phyloP scores from a whole-genome alignment of 805 yeast genomes.

The Lipomyces sp. region DNA sequence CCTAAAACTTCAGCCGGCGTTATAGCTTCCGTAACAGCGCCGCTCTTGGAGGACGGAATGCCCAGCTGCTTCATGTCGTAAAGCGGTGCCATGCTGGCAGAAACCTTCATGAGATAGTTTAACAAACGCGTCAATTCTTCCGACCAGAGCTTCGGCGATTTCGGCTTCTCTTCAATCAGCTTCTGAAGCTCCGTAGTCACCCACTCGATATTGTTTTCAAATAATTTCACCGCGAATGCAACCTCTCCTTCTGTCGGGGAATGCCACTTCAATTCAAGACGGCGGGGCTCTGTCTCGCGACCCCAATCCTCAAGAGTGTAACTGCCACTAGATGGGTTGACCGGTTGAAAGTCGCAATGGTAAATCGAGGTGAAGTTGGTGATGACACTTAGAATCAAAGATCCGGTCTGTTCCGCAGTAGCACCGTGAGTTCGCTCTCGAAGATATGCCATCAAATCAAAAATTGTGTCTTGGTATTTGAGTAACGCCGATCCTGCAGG shows the following conservation, averaged over 20 bases:
- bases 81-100: slow-evolving; percentile 68
- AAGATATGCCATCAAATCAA: slow-evolving; percentile 46
- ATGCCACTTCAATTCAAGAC: slow-evolving; percentile 67
- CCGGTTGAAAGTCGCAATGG: slow-evolving; percentile 29
- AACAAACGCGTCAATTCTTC: slow-evolving; percentile 58
- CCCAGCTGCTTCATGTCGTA: slow-evolving; percentile 58
- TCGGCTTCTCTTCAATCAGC: slow-evolving; percentile 40
- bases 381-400: slow-evolving; percentile 64
- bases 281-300: slow-evolving; percentile 28
- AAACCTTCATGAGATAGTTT: slow-evolving; percentile 53
- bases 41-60: no score
- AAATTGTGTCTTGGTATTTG: slow-evolving; percentile 45
- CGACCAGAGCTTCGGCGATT: slow-evolving; percentile 31
- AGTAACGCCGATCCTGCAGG: slow-evolving; percentile 58
- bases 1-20: no score
- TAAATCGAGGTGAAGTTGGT: slow-evolving; percentile 57
- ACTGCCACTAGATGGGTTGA: slow-evolving; percentile 11
- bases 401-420: slow-evolving; percentile 57
- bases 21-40: no score
- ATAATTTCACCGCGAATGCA: slow-evolving; percentile 57
- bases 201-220: slow-evolving; percentile 45
- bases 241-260: slow-evolving; percentile 58
- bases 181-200: slow-evolving; percentile 30
- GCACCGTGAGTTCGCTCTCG: slow-evolving; percentile 57
- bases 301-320: slow-evolving; percentile 46